Evolutionary conservation across 768 basidiomycete genomes (phyloP), one percentile per base, ranked within the genome.

Genomic region (Trametes sanguinea): DNA sequence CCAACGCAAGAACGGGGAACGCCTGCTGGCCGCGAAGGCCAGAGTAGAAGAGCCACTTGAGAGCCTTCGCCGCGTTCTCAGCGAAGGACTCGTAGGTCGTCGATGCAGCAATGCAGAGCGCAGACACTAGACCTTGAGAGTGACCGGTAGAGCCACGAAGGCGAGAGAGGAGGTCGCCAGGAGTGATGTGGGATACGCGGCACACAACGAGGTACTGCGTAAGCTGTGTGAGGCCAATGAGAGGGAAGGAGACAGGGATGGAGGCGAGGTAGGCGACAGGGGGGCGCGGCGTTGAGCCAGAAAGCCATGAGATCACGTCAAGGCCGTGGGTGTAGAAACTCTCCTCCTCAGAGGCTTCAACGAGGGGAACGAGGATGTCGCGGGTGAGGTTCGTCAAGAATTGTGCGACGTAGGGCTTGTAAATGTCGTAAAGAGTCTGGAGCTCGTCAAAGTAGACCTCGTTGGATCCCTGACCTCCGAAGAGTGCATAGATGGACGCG

Each of bases 381-480:
- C 78, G 69, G 51, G 89, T 86, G 67, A 93, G 76, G 42, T 79
- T 78, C 32, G 78, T 70, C 64, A 97, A 75, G 80, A 94, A 88
- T 16, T 88, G 74, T 14, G 81, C 78, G 65, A 98, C 87, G 71
- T 94, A 96, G 10, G 95, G 89, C 65, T 81, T 85, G 82, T 99
- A 98, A 62, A 85, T 90, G 76, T 97, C 90, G 76, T 92, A 95
- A 54, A 98, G 87, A 51, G 81, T 78, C 77, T 96, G 92, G 17
- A 99, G 83, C 74, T 98, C 97, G 73, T 96, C 92, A 74, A 98
- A 94, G 79, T 98, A 99, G 62, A 96, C 91, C 72, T 98, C 97
- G 76, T 98, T 98, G 61, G 90, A 93, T 60, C 97, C 97, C 76
- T 99, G 97, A 13, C 97, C 97, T 54, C 96, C 96, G 72, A 99